phyloP scores from a whole-genome alignment of 345 rosid species.

The Cardamine occulta region DNA sequence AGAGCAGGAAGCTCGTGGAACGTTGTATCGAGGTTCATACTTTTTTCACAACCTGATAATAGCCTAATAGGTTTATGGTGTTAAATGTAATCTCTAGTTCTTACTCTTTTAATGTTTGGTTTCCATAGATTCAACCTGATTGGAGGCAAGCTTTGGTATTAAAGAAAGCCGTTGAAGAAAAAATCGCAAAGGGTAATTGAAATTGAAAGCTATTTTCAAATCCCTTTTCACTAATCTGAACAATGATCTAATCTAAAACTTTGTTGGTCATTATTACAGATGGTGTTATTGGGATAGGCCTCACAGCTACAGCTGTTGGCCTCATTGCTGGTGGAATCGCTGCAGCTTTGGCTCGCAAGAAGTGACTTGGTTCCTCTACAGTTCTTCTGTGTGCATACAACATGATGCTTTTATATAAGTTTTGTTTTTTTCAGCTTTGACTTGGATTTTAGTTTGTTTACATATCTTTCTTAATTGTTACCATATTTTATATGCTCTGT shows the following conservation, averaged over 20 bases:
- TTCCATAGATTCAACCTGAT: conserved; percentile 69
- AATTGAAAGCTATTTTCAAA: neutral
- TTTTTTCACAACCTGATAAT: neutral
- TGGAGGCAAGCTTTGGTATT: conserved; percentile 82
- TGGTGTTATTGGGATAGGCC: conserved; percentile 89
- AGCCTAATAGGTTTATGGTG: neutral
- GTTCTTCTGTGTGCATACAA: conserved; percentile 16
- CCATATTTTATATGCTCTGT: conserved; percentile 11
- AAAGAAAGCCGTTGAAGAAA: conserved; percentile 69
- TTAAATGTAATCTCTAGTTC: neutral
- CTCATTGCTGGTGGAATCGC: conserved; percentile 82
- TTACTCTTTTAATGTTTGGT: conserved; percentile 5
- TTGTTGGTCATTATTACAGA: conserved; percentile 51
- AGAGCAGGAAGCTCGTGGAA: conserved; percentile 70
- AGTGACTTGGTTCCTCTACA: conserved; percentile 36
- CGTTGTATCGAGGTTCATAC: conserved; percentile 65
- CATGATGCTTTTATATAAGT: conserved; percentile 8
- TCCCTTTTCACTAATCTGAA: neutral
- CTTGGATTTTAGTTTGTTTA: neutral
- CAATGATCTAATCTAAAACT: conserved; percentile 4
- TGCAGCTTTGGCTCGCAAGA: conserved; percentile 78
- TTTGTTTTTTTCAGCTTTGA: neutral
- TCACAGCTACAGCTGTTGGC: conserved; percentile 84
- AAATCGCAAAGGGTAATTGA: conserved; percentile 61
- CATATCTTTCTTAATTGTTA: neutral